A percentile compares a stretch with the other conserved stretches of the same genome.
Conservation (phyloP, 306 rosid genomes). For the Inga leiocalycina region DNA sequence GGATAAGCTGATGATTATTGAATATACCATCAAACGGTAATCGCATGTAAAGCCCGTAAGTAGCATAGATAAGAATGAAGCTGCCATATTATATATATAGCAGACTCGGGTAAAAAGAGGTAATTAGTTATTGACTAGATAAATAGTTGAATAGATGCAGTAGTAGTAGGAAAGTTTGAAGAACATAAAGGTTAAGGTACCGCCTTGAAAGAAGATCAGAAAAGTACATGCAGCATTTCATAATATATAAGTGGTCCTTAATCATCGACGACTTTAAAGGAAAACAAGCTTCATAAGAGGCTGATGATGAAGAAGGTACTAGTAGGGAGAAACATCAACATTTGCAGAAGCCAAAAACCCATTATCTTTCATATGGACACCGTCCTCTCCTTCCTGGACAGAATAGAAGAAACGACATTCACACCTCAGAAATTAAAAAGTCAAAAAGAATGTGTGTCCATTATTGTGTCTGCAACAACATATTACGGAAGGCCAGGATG, state of each 20-base stretch:
- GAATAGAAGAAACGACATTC: conserved; percentile 20
- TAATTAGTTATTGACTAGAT: neutral
- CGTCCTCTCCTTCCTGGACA: conserved; percentile 77
- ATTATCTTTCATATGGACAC: conserved; percentile 59
- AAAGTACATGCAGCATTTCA: neutral
- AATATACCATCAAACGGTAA: neutral
- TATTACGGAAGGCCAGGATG: conserved; percentile 25
- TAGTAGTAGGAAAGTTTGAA: neutral
- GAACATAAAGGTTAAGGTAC: neutral
- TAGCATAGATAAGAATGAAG: neutral
- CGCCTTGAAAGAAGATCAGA: neutral
- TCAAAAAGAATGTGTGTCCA: conserved; percentile 24
- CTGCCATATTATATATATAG: neutral
- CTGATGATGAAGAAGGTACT: conserved; percentile 2
- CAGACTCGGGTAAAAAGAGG: neutral
- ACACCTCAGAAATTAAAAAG: conserved; percentile 20
- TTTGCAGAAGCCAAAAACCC: conserved; percentile 69
- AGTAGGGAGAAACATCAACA: conserved; percentile 77
- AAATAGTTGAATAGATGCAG: neutral
- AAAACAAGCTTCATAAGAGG: neutral
- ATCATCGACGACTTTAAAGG: neutral
- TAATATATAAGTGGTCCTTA: neutral
- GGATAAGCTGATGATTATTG: neutral
- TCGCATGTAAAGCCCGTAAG: neutral
- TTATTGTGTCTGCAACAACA: conserved; percentile 39